Conservation (phyloP, 164 flowering plant genomes). For the Tetrastigma voinierianum region DNA sequence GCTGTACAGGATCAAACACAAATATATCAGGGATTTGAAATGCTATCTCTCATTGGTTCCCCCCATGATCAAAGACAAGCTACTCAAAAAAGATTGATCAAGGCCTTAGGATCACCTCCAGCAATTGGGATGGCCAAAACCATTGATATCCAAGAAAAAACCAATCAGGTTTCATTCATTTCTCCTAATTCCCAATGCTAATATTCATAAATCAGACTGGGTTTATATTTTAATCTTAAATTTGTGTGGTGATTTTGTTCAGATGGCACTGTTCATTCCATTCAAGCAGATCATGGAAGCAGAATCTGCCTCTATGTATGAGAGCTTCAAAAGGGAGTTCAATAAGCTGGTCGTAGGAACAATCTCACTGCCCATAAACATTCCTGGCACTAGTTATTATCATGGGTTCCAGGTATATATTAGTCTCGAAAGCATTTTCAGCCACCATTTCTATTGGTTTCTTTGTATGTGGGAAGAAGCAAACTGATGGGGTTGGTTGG, state of each 20-base stretch:
- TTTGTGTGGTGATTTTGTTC: slow-evolving; percentile 11
- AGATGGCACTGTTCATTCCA: slow-evolving; percentile 91
- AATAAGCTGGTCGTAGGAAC: slow-evolving; percentile 83
- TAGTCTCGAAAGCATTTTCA: background rate
- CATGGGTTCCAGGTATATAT: slow-evolving; percentile 70
- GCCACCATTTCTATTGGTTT: background rate
- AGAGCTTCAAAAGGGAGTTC: slow-evolving; percentile 69
- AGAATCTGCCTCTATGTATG: slow-evolving; percentile 41
- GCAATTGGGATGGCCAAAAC: slow-evolving; percentile 58
- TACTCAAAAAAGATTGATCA: slow-evolving; percentile 70
- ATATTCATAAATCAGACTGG: too few species aligned
- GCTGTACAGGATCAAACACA: slow-evolving; percentile 85
- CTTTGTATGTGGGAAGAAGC: background rate
- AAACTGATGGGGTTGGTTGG: background rate
- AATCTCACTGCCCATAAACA: slow-evolving; percentile 81
- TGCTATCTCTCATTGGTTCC: slow-evolving; percentile 70
- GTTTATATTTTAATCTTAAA: too few species aligned
- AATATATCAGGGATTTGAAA: slow-evolving; percentile 78
- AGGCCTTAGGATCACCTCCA: slow-evolving; percentile 75
- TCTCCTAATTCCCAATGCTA: too few species aligned
- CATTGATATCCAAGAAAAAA: slow-evolving; percentile 77
- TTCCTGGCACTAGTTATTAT: slow-evolving; percentile 84
- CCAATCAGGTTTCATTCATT: slow-evolving; percentile 73
- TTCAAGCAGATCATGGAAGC: slow-evolving; percentile 69
- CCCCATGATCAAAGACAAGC: slow-evolving; percentile 64